Base-by-base conservation (phyloP, 148 eudicot genomes). In the Tetragonia tetragonoides region DNA sequence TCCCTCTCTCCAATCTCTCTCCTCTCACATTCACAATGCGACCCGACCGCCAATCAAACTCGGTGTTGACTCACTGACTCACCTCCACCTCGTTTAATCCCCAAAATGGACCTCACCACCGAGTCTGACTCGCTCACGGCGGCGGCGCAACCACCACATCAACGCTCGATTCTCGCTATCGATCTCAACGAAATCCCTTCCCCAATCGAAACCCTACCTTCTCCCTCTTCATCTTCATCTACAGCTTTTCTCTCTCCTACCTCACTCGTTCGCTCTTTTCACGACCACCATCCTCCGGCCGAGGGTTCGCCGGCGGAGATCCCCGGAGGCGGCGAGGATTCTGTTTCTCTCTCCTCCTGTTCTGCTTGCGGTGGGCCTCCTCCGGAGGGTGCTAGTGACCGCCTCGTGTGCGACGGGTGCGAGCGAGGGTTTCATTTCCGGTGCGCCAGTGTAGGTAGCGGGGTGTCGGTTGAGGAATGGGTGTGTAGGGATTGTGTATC, bases 111-210 rank as follows among this genome's bases (percentile, higher is more conserved):
- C 46, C 83, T 74, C 74, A 51, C 77, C 74, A 51, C 77, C 37
- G 82, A 78, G 75, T 82, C 84, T 20, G 78, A 77, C 70, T 73
- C 80, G 18, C 66, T 53, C 21, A 18, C 75, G 61, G 10, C 70
- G 62, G 60, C 62, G 24, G 70, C 70, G 23, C 56, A 10, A 34
- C 85, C 23, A 74, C 78, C 70, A 4, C 81, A 67, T 4, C 60
- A 53, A 23, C 82, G 80, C 1, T 77, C 87, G 7, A 40, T 78
- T 65, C 68, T 84, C 2, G 68, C 70, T 42, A 84, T 87, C 84
- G 87, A 89, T 86, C 92, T 87, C 77, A 89, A 89, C 72, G 80
- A 84, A 83, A 68, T 76, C 75, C 89, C 89, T 23, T 76, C 87
- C n/a, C 80, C 88, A 23, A 62, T 85, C 38, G 88, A 81, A 67